These are phyloP conservation scores for Inga leiocalycina DNA, from an alignment of 306 rosid genomes.

Conservation along the genomic window DNA sequence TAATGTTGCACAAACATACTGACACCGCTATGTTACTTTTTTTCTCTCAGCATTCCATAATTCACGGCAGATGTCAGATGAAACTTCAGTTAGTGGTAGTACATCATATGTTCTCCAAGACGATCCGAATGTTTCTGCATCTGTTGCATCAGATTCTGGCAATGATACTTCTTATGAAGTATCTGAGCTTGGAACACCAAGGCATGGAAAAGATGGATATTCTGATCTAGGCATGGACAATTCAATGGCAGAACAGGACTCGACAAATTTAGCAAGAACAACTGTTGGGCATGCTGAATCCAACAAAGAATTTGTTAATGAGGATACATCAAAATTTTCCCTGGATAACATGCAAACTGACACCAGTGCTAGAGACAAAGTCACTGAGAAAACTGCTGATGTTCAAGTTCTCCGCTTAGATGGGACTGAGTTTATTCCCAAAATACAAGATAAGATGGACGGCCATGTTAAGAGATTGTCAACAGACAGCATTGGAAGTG, in stretches of 20 bases:
- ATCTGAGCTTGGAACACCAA: slow-evolving; percentile 66
- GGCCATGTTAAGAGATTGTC: slow-evolving; percentile 52
- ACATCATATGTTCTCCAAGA: slow-evolving; percentile 43
- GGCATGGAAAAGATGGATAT: slow-evolving; percentile 41
- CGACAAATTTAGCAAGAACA: slow-evolving; percentile 38
- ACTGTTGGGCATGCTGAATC: slow-evolving; percentile 37
- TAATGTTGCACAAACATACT: slow-evolving; percentile 23
- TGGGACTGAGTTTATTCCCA: slow-evolving; percentile 61
- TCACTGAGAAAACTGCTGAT: slow-evolving; percentile 36
- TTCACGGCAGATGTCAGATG: slow-evolving; percentile 48
- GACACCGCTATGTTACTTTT: slow-evolving; percentile 26
- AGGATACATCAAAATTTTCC: slow-evolving; percentile 34
- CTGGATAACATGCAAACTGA: slow-evolving; percentile 17
- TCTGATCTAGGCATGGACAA: slow-evolving; percentile 48
- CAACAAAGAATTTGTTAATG: slow-evolving; percentile 38
- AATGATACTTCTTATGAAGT: slow-evolving; percentile 56
- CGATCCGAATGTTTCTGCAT: slow-evolving; percentile 52
- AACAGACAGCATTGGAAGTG: slow-evolving; percentile 60
- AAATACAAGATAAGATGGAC: slow-evolving; percentile 40
- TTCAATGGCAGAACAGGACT: slow-evolving; percentile 41
- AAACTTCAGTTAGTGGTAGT: slow-evolving; percentile 44
- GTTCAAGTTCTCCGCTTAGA: slow-evolving; percentile 57
- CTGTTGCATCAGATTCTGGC: slow-evolving; percentile 55
- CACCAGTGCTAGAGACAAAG: slow-evolving; percentile 13
- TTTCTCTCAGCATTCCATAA: slow-evolving; percentile 61